phyloP scores from a whole-genome alignment of 768 basidiomycete species.

The Suillus occidentalis region DNA sequence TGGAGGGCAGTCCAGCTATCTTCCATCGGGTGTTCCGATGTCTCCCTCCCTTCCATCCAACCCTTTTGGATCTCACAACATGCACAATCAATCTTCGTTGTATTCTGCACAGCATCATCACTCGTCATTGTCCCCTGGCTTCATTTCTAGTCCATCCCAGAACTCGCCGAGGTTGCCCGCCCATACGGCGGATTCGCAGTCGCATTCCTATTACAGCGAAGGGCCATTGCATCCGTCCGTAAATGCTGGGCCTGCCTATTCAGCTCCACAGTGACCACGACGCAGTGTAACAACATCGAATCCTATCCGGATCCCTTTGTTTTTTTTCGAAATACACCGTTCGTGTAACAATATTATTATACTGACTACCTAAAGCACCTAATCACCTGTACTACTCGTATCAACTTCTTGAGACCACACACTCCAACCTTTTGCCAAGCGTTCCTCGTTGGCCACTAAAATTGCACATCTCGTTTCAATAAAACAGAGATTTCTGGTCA shows the following conservation, averaged over 20 bases:
- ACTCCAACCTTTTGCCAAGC: slow-evolving; percentile 7
- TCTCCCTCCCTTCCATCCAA: slow-evolving; percentile 49
- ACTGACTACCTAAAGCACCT: slow-evolving; percentile 33
- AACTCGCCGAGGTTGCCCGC: slow-evolving; percentile 29
- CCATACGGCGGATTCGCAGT: slow-evolving; percentile 25
- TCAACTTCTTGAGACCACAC: slow-evolving; percentile 28
- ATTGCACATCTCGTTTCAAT: slow-evolving; percentile 23
- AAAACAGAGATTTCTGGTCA: slow-evolving; percentile 17
- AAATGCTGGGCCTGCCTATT: slow-evolving; percentile 27
- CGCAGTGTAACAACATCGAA: slow-evolving; percentile 3
- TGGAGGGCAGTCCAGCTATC: slow-evolving; percentile 26
- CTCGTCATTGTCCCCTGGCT: slow-evolving; percentile 28
- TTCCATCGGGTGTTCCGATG: slow-evolving; percentile 44
- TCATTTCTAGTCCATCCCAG: slow-evolving; percentile 31
- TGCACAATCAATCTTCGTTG: slow-evolving; percentile 26
- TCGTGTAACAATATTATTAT: slow-evolving; percentile 34
- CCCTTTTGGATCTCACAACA: slow-evolving; percentile 28
- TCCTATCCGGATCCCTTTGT: slow-evolving; percentile 9
- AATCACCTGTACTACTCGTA: slow-evolving; percentile 20
- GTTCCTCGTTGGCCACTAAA: slow-evolving; percentile 13
- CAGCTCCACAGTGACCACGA: slow-evolving; percentile 28
- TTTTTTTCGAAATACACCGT: slow-evolving; percentile 15
- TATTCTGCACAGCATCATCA: slow-evolving; percentile 33
- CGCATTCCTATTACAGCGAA: slow-evolving; percentile 33
- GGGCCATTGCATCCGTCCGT: slow-evolving; percentile 28